These are phyloP conservation scores for Babesia ovis DNA, from an alignment of 169 alveolate species.

Conservation along the genomic window DNA sequence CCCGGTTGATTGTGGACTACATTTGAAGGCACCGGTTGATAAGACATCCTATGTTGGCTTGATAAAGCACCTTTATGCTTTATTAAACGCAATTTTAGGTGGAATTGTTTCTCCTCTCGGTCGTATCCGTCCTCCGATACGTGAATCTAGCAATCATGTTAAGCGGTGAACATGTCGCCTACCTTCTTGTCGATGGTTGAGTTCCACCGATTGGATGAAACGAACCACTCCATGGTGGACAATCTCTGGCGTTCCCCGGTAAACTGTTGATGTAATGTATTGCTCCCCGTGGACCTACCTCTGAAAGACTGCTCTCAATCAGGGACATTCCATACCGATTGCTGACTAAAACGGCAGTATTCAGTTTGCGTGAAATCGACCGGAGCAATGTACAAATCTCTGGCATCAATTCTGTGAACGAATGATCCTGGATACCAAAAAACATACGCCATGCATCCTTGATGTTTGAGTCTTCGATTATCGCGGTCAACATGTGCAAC, in stretches of 20 bases:
- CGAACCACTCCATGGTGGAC: not conserved
- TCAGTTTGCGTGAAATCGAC: constrained; percentile 2
- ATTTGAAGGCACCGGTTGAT: too few relatives aligned
- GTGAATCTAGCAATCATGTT: too few relatives aligned
- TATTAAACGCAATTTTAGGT: too few relatives aligned
- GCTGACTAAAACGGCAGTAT: constrained; percentile 9
- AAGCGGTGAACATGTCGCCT: too few relatives aligned
- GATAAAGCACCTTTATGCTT: too few relatives aligned
- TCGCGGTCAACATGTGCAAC: constrained; percentile 10
- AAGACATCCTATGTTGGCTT: too few relatives aligned
- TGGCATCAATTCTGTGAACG: constrained; percentile 9
- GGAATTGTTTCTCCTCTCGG: too few relatives aligned
- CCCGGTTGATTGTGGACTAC: too few relatives aligned
- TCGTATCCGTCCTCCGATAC: too few relatives aligned
- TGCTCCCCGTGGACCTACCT: constrained; percentile 6
- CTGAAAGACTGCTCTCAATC: not conserved
- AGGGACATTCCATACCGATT: not conserved
- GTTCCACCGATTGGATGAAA: constrained; percentile 20
- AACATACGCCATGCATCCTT: constrained; percentile 17
- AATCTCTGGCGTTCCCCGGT: too few relatives aligned
- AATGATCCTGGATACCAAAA: not conserved
- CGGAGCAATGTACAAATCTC: constrained; percentile 1
- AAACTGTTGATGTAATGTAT: too few relatives aligned
- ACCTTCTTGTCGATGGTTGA: constrained; percentile 31
- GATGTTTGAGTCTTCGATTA: constrained; percentile 2